Base-by-base conservation (phyloP, 495 filamentous ascomycete species). In the Pyrenopolyporus hunteri region DNA sequence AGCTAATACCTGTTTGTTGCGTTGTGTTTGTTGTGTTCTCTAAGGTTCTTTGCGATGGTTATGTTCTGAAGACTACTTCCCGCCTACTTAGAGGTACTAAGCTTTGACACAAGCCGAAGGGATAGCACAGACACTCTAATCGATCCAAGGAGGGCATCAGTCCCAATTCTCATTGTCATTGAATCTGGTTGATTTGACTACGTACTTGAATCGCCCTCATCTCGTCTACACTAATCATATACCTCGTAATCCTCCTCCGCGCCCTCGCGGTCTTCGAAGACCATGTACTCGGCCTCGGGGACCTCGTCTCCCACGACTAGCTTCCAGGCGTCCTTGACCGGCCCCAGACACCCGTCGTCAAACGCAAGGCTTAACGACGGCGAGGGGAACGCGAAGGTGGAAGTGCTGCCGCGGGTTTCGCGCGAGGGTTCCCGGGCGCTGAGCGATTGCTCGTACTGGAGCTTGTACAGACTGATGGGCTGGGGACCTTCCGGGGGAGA, bases 311-410 rank as follows among this genome's bases (percentile, higher is more conserved):
- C 84, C 56, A 86, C 75, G 6, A 91, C 76, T 19, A 72, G 66
- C 54, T 80, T 76, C 89, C 89, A 95, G 10, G 82, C 83, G 25
- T 80, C 73, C 51, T 81, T 79, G 14, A 92, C 86, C 19, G 80
- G 65, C 10, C 84, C 80, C 20, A 93, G 69, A 8, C 80, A 73
- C 5, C 72, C 67, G 69, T 95, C 91, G 62, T 91, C 85, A 64
- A 93, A 87, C 14, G 85, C 80, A 11, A 92, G 78, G 51, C 86
- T 85, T 23, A 85, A 74, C 32, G 81, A 78, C 0, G 83, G 68
- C 3, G 83, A 73, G 16, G 85, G 82, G 42, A 92, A 68, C 25
- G 59, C 60, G 10, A 85, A 70, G 2, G 73, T 67, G 20, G 47
- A 47, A 39, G 54, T 59, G 14, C 22, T 45, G 33, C 50, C 64